These are phyloP conservation scores for Hylodesmum podocarpum DNA, from an alignment of 306 rosid species.

Conservation along the genomic window DNA sequence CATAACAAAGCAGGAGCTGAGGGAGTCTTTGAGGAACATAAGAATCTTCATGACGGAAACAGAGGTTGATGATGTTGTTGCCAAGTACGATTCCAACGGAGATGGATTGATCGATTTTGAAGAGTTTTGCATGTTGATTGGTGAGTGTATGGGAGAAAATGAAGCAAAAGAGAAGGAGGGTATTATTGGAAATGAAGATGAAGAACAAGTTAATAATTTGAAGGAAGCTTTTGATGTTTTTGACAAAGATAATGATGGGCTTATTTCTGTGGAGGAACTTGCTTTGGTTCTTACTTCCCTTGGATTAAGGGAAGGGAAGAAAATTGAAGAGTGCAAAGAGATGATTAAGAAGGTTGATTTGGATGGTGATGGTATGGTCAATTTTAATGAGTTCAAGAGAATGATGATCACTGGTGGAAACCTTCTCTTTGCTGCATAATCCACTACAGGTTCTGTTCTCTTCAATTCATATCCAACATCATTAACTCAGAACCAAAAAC, in stretches of 20 bases:
- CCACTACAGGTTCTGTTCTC: neutral
- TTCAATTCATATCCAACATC: neutral
- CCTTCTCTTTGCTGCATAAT: conserved; percentile 29
- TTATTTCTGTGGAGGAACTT: conserved; percentile 69
- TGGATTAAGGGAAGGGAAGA: conserved; percentile 73
- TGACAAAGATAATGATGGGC: conserved; percentile 71
- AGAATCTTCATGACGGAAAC: conserved; percentile 54
- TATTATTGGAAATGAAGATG: neutral
- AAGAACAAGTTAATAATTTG: conserved; percentile 34
- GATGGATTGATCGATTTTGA: conserved; percentile 81
- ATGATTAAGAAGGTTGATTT: conserved; percentile 79
- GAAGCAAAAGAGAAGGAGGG: neutral
- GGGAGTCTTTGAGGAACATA: conserved; percentile 63
- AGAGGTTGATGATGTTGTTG: conserved; percentile 65
- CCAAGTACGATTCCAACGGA: conserved; percentile 65
- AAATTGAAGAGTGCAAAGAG: conserved; percentile 63
- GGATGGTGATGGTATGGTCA: conserved; percentile 97
- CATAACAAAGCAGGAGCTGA: conserved; percentile 68
- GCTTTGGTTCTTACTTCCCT: conserved; percentile 55
- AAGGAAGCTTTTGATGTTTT: conserved; percentile 88
- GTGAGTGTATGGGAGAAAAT: conserved; percentile 37
- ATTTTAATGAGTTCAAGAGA: conserved; percentile 78
- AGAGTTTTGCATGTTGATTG: conserved; percentile 62
- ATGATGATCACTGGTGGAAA: conserved; percentile 68
- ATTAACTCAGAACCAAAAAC: neutral